phyloP scores from a whole-genome alignment of 2,329 filamentous ascomycete genomes.

The Calonectria honghensis region DNA sequence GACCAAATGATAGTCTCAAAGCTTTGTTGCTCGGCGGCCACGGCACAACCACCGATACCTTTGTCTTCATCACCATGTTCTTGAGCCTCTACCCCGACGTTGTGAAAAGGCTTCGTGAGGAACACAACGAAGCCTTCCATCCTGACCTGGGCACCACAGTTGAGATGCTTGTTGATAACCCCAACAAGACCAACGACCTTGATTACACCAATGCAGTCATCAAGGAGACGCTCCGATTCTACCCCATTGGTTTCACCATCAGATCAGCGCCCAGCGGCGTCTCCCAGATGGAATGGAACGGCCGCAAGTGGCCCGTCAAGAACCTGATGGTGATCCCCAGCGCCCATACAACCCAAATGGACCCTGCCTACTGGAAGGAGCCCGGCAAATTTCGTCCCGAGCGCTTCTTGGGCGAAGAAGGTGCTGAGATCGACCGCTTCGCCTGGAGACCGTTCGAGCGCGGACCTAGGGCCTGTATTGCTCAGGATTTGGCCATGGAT shows the following conservation, averaged over 20 bases:
- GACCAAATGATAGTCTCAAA: neutral
- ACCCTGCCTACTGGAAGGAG: constrained; percentile 19
- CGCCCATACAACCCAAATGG: constrained; percentile 15
- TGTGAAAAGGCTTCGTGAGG: constrained; percentile 9
- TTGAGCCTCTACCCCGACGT: constrained; percentile 12
- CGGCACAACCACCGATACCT: constrained; percentile 11
- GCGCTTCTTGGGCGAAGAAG: constrained; percentile 16
- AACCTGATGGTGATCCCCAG: constrained; percentile 25
- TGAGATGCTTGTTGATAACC: constrained; percentile 17
- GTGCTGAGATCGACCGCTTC: constrained; percentile 10
- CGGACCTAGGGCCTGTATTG: constrained; percentile 7
- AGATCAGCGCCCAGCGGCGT: neutral
- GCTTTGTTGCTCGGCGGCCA: constrained; percentile 14
- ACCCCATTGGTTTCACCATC: constrained; percentile 16
- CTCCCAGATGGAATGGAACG: constrained; percentile 17
- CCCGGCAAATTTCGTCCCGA: constrained; percentile 12
- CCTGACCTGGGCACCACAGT: constrained; percentile 10
- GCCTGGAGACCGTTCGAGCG: constrained; percentile 18
- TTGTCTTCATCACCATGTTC: constrained; percentile 20
- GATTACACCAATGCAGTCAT: constrained; percentile 18
- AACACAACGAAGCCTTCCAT: constrained; percentile 7
- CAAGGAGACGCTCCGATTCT: constrained; percentile 22
- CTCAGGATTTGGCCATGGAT: constrained; percentile 15
- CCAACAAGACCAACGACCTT: constrained; percentile 10
- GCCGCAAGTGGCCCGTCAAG: constrained; percentile 15